Base-by-base conservation (phyloP, 1,284 basidiomycete genomes). In the Tylopilus sp. region DNA sequence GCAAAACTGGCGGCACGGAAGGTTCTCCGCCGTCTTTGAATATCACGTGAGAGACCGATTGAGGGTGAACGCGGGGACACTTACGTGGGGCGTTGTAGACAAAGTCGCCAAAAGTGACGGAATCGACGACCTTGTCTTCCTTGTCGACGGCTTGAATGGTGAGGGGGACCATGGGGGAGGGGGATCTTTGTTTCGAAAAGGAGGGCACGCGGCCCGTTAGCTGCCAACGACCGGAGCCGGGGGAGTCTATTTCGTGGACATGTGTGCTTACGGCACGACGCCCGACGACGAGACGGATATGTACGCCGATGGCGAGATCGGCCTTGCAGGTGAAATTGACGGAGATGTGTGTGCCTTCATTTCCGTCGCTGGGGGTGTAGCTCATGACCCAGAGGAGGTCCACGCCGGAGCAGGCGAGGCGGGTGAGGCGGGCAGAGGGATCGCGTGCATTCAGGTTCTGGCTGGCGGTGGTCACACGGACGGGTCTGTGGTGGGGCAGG, bases 101-200 rank as follows among this genome's bases (percentile, higher is more conserved):
- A 74, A 92, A 85, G 65, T 85, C 76, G 63, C 90, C 83, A 74
- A 91, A 84, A 33, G 81, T 74, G 51, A 83, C 76, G 0, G 82
- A 78, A 61, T 89, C 86, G 15, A 89, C 64, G 28, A 88, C 66
- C 6, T 67, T 61, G 51, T 81, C 78, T 22, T 78, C 70, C 35
- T 74, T 68, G 65, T 81, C 77, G 50, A 90, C 70, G 9, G 83
- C 84, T 65, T 89, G 84, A 15, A 87, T 80, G 8, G 80, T 78
- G 44, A 90, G 72, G 6, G 76, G 72, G 20, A 85, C 77, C 57
- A 73, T 64, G 59, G 67, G 56, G 13, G 69, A 68, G 35, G 63
- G 33, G 31, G 70, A 57, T n/a, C 63, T 70, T 48, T 70, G 63
- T 54, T 60, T 66, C 28, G 67, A 57, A 37, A 80, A 73, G 15